Evolutionary conservation across 129 eudicot genomes (phyloP).

Genomic region (Tagetes erecta): DNA sequence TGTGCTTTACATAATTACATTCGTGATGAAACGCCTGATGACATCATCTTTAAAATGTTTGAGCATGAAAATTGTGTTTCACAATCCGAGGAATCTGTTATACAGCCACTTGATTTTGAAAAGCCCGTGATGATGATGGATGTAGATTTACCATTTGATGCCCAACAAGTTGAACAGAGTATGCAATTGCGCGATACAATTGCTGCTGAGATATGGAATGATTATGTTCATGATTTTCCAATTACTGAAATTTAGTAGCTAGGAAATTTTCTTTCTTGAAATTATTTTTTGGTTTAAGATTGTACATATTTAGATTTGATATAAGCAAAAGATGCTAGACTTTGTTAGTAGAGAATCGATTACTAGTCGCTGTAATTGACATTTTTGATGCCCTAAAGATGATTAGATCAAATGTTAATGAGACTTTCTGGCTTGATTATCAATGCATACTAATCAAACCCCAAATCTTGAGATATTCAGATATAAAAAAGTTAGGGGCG

Average conservation of each 20-base stretch:
- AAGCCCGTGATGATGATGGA: conserved; percentile 31
- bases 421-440: not conserved
- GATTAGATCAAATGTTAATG: not conserved
- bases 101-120: conserved; percentile 38
- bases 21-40: conserved; percentile 53
- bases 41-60: conserved; percentile 46
- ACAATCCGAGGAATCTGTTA: conserved; percentile 36
- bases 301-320: conserved; percentile 23
- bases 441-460: too few relatives aligned
- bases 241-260: conserved; percentile 21
- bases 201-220: conserved; percentile 63
- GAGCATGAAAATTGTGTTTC: conserved; percentile 38
- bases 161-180: conserved; percentile 37
- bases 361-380: conserved; percentile 1
- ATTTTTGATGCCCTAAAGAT: conserved; percentile 15
- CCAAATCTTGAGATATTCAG: too few relatives aligned
- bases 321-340: conserved; percentile 4
- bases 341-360: not conserved
- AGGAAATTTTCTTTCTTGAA: not conserved
- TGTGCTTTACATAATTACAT: conserved; percentile 64
- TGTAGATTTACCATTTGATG: conserved; percentile 38
- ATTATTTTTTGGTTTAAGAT: conserved; percentile 14
- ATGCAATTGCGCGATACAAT: conserved; percentile 45
- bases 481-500: too few relatives aligned
- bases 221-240: conserved; percentile 49